Conservation (phyloP, 257 asterid genomes). For the Plantago ovata region DNA sequence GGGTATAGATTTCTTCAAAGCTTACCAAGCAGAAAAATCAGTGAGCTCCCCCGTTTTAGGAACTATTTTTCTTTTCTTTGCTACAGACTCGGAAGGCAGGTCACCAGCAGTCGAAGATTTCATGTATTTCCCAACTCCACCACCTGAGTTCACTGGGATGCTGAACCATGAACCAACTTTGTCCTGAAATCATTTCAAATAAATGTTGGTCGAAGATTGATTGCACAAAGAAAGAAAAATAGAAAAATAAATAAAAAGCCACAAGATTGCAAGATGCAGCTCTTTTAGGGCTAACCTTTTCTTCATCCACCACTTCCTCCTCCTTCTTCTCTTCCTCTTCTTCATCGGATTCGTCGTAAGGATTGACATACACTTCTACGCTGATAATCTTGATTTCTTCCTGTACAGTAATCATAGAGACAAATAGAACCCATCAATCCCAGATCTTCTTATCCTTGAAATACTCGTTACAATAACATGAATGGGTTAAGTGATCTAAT, state of each 20-base stretch:
- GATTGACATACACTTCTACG: constrained; percentile 73
- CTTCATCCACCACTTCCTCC: constrained; percentile 62
- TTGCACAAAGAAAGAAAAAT: neutral
- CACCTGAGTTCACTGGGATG: constrained; percentile 64
- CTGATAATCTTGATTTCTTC: constrained; percentile 85
- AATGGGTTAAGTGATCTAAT: neutral
- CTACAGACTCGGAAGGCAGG: constrained; percentile 34
- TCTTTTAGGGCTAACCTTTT: constrained; percentile 48
- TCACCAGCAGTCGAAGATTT: constrained; percentile 42
- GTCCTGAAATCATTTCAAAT: constrained; percentile 46
- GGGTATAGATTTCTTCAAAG: neutral
- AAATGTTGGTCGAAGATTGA: constrained; percentile 7
- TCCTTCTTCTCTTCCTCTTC: constrained; percentile 62
- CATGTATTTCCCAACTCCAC: constrained; percentile 81
- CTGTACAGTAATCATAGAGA: constrained; percentile 37
- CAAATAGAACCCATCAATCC: neutral
- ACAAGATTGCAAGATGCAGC: constrained; percentile 16
- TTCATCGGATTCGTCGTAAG: constrained; percentile 72
- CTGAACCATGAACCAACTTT: constrained; percentile 94
- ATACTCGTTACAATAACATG: neutral
- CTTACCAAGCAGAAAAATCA: constrained; percentile 80
- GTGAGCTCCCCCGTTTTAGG: constrained; percentile 45
- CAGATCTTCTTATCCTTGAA: neutral
- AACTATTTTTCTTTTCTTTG: constrained; percentile 68
- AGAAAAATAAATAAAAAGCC: constrained; percentile 1